These are phyloP conservation scores for Nitzschia palea DNA, from an alignment of 108 stramenopile genomes.

Conservation along the genomic window DNA sequence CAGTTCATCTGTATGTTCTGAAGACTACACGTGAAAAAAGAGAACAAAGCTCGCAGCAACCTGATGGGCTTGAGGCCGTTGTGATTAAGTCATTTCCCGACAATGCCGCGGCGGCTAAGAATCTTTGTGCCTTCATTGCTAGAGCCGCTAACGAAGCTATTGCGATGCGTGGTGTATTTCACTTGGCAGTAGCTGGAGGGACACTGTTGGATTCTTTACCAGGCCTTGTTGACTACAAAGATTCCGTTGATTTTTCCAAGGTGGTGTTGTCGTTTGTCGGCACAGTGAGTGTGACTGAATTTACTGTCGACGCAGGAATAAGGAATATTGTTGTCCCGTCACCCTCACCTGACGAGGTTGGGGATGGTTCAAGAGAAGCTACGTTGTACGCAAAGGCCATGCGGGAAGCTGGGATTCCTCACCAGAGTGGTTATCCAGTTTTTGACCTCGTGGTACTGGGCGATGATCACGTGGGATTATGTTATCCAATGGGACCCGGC, in stretches of 20 bases:
- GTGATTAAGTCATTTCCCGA: not conserved
- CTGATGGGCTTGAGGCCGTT: too few relatives aligned
- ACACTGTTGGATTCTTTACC: conserved; percentile 38
- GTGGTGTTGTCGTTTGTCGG: conserved; percentile 61
- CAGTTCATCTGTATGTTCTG: not conserved
- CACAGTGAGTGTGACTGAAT: conserved; percentile 49
- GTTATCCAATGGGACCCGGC: conserved; percentile 22
- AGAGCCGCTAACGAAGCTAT: conserved; percentile 8
- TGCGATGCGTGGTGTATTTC: conserved; percentile 36
- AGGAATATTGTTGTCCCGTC: not conserved
- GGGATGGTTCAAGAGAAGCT: conserved; percentile 13
- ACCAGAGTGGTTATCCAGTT: conserved; percentile 51
- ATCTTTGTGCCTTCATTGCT: conserved; percentile 19
- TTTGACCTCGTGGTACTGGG: conserved; percentile 63
- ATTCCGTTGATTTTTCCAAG: conserved; percentile 39
- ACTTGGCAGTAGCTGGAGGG: conserved; percentile 66
- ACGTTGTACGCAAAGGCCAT: conserved; percentile 19
- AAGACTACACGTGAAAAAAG: not conserved
- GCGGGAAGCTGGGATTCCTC: conserved; percentile 12
- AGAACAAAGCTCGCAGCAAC: not conserved
- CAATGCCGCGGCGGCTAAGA: conserved; percentile 9
- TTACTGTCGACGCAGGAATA: conserved; percentile 21
- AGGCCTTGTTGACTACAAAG: conserved; percentile 21
- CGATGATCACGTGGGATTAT: conserved; percentile 64
- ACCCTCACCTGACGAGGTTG: not conserved